These are phyloP conservation scores for Umbelopsis isabellina DNA, from an alignment of 192 early-diverging fungal genomes.

Conservation along the genomic window DNA sequence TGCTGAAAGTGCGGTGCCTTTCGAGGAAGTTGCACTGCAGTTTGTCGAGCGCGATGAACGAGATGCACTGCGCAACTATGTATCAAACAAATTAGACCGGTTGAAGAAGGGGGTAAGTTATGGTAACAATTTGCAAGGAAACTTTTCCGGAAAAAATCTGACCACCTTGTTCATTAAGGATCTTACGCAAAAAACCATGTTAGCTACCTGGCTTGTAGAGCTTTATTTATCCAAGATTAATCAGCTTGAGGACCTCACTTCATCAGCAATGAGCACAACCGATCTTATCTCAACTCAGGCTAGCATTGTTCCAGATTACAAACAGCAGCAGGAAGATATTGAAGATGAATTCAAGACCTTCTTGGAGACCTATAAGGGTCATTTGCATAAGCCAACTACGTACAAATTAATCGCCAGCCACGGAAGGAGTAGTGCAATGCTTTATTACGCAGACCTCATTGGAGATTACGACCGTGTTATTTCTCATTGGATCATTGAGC, in stretches of 20 bases:
- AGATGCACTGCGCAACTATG: conserved; percentile 77
- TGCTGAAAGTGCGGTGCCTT: conserved; percentile 78
- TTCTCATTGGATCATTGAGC: conserved; percentile 79
- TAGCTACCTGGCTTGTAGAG: conserved; percentile 90
- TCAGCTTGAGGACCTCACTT: conserved; percentile 56
- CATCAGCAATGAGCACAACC: conserved; percentile 35
- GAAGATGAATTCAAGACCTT: conserved; percentile 77
- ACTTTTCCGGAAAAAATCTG: neutral
- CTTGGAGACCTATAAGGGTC: conserved; percentile 65
- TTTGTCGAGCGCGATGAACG: conserved; percentile 77
- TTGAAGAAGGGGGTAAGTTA: conserved; percentile 61
- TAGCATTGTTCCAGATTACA: conserved; percentile 47
- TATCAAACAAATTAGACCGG: conserved; percentile 74
- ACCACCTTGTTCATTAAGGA: conserved; percentile 51
- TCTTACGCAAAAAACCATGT: conserved; percentile 75
- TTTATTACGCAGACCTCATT: conserved; percentile 82
- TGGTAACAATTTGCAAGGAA: neutral
- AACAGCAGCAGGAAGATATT: conserved; percentile 62
- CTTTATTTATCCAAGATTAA: conserved; percentile 83
- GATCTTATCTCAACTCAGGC: conserved; percentile 31
- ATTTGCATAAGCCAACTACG: conserved; percentile 69
- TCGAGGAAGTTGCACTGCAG: conserved; percentile 91
- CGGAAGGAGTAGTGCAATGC: conserved; percentile 78
- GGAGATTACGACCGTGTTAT: conserved; percentile 90
- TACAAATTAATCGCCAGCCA: conserved; percentile 87